phyloP scores from a whole-genome alignment of 345 rosid species.

The Acer saccharum region DNA sequence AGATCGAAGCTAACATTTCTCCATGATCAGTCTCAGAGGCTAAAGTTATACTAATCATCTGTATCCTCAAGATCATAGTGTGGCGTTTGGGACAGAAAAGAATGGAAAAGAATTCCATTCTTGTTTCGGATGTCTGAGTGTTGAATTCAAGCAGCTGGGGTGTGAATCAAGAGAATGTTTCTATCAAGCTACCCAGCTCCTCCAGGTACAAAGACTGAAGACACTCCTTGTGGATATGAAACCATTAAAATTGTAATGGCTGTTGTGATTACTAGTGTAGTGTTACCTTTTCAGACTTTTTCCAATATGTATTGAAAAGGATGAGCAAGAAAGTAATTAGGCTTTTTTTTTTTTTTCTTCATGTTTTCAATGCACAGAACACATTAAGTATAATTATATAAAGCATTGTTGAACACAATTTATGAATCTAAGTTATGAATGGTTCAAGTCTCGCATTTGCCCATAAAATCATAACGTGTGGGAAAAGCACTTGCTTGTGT shows the following conservation, averaged over 20 bases:
- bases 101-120: background rate
- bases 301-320: background rate
- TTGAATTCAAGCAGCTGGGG: background rate
- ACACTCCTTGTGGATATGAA: too few relatives aligned
- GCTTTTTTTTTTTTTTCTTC: background rate
- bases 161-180: background rate
- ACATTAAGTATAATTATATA: too few relatives aligned
- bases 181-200: background rate
- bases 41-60: background rate
- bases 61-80: background rate
- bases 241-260: too few relatives aligned
- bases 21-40: constrained; percentile 4
- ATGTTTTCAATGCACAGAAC: background rate
- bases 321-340: background rate
- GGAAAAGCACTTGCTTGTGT: too few relatives aligned
- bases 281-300: too few relatives aligned
- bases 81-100: background rate
- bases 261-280: too few relatives aligned
- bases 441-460: too few relatives aligned
- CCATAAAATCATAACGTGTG: too few relatives aligned
- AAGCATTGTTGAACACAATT: too few relatives aligned
- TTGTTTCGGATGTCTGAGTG: background rate
- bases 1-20: background rate
- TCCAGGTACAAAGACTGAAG: background rate
- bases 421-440: too few relatives aligned